phyloP scores from a whole-genome alignment of 2,329 filamentous ascomycete genomes.

The Chaetomium strumarium region DNA sequence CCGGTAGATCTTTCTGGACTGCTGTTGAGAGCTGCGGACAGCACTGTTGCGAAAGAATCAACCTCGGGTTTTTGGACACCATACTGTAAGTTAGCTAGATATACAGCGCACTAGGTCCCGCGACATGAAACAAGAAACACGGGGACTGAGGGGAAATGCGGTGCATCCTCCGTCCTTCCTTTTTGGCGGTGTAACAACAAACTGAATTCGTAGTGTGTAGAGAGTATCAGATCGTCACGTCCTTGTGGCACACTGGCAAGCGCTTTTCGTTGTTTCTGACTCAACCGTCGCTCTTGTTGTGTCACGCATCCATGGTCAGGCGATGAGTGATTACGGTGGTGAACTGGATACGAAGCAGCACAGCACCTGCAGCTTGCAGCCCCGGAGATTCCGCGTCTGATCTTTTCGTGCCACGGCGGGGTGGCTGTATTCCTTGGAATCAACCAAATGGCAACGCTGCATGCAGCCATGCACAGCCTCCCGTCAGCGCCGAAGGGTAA shows the following conservation, averaged over 20 bases:
- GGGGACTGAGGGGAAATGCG: constrained; percentile 2
- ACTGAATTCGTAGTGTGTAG: no score
- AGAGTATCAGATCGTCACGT: neutral
- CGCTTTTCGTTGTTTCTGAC: neutral
- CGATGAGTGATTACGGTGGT: neutral
- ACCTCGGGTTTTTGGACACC: no score
- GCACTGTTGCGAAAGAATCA: no score
- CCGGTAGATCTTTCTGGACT: no score
- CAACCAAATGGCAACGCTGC: no score
- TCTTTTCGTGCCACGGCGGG: constrained; percentile 1
- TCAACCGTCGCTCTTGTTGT: neutral
- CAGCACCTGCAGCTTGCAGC: neutral
- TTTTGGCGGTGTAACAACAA: constrained; percentile 1
- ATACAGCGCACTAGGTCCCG: neutral
- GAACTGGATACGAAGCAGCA: constrained; percentile 6
- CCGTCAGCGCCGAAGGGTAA: neutral
- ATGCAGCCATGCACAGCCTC: constrained; percentile 2
- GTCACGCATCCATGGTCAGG: neutral
- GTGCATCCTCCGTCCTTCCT: neutral
- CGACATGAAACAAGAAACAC: constrained; percentile 22
- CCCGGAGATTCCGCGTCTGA: neutral
- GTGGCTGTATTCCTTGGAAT: neutral
- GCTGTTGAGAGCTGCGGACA: no score
- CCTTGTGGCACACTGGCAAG: no score
- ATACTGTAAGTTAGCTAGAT: neutral